phyloP scores from a whole-genome alignment of 108 stramenopile genomes.

The Cyclostephanos tholiformis region DNA sequence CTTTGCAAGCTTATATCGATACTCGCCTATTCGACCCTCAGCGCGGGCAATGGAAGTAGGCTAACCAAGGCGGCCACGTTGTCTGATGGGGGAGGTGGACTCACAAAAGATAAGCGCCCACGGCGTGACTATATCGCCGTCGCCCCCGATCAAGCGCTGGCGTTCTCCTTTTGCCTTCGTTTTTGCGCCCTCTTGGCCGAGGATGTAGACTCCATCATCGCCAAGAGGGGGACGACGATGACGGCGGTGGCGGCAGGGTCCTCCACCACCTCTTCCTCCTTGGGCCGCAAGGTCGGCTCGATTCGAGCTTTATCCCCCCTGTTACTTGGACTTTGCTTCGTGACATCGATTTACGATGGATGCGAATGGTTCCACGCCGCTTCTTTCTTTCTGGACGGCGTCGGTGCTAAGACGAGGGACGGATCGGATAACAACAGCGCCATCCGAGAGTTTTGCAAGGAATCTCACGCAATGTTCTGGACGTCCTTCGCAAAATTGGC shows the following conservation, averaged over 20 bases:
- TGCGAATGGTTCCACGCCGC: constrained; percentile 49
- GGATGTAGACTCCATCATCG: constrained; percentile 1
- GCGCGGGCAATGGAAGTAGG: constrained; percentile 33
- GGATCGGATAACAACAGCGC: background rate
- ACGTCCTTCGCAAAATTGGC: constrained; percentile 31
- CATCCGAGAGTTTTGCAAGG: constrained; percentile 27
- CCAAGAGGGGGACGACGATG: constrained; percentile 2
- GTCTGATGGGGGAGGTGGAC: background rate
- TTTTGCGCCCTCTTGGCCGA: constrained; percentile 35
- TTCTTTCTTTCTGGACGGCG: constrained; percentile 6
- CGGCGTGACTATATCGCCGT: constrained; percentile 21
- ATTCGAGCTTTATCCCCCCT: constrained; percentile 35
- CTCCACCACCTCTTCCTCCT: too few species aligned
- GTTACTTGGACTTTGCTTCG: constrained; percentile 34
- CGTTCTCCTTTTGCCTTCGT: constrained; percentile 40
- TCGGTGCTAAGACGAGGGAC: background rate
- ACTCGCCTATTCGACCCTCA: constrained; percentile 55
- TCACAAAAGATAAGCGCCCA: background rate
- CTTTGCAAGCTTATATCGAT: constrained; percentile 73
- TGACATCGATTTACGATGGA: constrained; percentile 24
- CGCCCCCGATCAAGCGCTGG: constrained; percentile 38
- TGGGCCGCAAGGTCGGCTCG: constrained; percentile 4
- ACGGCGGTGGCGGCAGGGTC: background rate
- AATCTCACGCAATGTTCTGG: constrained; percentile 32
- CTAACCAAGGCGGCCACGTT: constrained; percentile 8